These are phyloP conservation scores for Backusella macrospora DNA, from an alignment of 192 early-diverging fungal species.

Conservation along the genomic window DNA sequence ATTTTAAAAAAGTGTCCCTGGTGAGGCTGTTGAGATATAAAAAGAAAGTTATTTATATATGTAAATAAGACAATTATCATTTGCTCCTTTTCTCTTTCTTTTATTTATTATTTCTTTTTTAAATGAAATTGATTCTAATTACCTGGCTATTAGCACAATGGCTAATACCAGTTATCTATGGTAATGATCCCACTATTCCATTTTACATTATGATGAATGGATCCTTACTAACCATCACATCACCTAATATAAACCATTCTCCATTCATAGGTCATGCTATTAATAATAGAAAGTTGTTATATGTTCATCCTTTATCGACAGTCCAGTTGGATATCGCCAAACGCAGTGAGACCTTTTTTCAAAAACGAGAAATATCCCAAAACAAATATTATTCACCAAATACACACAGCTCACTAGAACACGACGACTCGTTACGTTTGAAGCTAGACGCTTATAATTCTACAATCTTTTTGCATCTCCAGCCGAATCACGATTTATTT, in stretches of 20 bases:
- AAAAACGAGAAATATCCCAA: slow-evolving; percentile 23
- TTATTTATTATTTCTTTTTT: not conserved
- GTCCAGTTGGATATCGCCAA: slow-evolving; percentile 26
- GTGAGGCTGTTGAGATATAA: not conserved
- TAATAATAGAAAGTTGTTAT: slow-evolving; percentile 7
- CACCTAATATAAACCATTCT: too few relatives aligned
- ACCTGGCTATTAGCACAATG: slow-evolving; percentile 7
- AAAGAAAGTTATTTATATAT: slow-evolving; percentile 5
- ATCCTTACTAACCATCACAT: too few relatives aligned
- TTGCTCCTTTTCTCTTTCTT: not conserved
- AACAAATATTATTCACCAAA: slow-evolving; percentile 25
- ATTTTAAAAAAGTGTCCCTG: not conserved
- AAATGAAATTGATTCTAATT: slow-evolving; percentile 4
- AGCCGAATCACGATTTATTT: slow-evolving; percentile 70
- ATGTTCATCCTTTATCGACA: slow-evolving; percentile 20
- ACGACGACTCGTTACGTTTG: slow-evolving; percentile 32
- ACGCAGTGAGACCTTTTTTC: slow-evolving; percentile 27
- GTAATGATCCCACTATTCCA: not conserved
- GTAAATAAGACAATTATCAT: not conserved
- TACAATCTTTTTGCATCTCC: slow-evolving; percentile 66
- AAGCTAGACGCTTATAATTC: slow-evolving; percentile 58
- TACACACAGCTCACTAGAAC: slow-evolving; percentile 18
- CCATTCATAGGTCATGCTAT: slow-evolving; percentile 29
- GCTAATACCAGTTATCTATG: not conserved
- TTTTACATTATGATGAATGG: too few relatives aligned